Conservation (phyloP, 1,284 basidiomycete genomes). For the Fomitiporia mediterranea region DNA sequence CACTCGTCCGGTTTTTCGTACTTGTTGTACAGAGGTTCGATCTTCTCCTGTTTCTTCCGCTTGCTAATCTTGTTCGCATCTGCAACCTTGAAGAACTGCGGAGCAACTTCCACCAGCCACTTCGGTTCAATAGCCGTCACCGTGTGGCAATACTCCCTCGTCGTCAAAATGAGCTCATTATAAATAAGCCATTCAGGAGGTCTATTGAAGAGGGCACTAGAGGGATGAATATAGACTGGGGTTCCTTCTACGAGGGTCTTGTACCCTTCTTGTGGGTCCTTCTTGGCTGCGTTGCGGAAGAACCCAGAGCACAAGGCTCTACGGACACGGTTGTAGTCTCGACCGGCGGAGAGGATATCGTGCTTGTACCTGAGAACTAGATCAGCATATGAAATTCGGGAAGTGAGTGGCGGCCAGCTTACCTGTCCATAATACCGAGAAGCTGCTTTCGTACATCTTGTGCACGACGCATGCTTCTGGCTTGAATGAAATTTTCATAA, state of each 20-base stretch:
- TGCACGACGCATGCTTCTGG: constrained; percentile 93
- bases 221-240: constrained; percentile 97
- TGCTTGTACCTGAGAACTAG: constrained; percentile 75
- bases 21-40: constrained; percentile 88
- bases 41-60: constrained; percentile 96
- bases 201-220: constrained; percentile 94
- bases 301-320: constrained; percentile 96
- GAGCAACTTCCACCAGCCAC: constrained; percentile 98
- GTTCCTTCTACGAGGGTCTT: constrained; percentile 98
- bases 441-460: constrained; percentile 98
- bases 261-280: constrained; percentile 94
- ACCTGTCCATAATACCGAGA: constrained; percentile 98
- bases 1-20: constrained; percentile 90
- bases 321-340: constrained; percentile 90
- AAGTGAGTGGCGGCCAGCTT: constrained; percentile 28
- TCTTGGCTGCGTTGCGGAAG: constrained; percentile 95
- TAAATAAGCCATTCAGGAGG: constrained; percentile 79
- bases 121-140: constrained; percentile 97
- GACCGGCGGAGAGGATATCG: constrained; percentile 87
- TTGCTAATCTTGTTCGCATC: constrained; percentile 96
- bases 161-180: constrained; percentile 71
- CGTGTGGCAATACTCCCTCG: constrained; percentile 93
- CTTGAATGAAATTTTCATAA: constrained; percentile 97
- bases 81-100: constrained; percentile 96
- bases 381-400: background rate